Conservation (phyloP, 2,329 filamentous ascomycete species). For the Thielaviopsis populi region DNA sequence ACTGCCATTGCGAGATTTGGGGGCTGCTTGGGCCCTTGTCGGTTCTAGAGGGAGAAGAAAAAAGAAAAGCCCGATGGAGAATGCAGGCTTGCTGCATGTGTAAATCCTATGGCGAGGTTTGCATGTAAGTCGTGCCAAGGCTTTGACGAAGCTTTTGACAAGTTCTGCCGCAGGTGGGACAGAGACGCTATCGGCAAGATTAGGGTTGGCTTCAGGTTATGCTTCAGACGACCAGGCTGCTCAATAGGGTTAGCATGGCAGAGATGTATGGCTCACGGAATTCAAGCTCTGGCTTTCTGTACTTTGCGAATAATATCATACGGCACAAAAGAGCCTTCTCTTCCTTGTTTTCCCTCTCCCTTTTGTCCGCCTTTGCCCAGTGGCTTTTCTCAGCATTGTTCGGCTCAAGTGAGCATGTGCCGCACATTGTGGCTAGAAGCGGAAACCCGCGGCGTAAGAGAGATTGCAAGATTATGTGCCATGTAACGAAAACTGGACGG, state of each 20-base stretch:
- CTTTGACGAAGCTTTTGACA: neutral
- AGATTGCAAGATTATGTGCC: neutral
- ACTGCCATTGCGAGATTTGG: constrained; percentile 20
- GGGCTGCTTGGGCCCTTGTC: neutral
- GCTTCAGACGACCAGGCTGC: too few species aligned
- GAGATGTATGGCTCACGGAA: neutral
- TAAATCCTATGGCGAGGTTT: neutral
- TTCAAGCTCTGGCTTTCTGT: too few species aligned
- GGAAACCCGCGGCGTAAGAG: neutral
- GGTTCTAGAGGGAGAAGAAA: neutral
- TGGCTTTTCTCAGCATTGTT: neutral
- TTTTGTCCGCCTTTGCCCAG: neutral
- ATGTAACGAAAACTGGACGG: too few species aligned
- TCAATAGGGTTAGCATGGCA: neutral
- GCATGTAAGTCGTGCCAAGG: neutral
- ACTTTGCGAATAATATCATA: too few species aligned
- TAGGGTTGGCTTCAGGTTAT: neutral
- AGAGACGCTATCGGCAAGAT: neutral
- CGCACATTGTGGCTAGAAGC: neutral
- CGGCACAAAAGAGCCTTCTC: too few species aligned
- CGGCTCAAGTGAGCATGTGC: neutral
- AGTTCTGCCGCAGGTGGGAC: neutral
- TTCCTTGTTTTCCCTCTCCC: too few species aligned
- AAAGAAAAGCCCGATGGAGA: neutral
- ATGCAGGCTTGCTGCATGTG: neutral